Evolutionary conservation across 1,139 yeast species (phyloP).

Genomic region (Petasospora rhodanensis): DNA sequence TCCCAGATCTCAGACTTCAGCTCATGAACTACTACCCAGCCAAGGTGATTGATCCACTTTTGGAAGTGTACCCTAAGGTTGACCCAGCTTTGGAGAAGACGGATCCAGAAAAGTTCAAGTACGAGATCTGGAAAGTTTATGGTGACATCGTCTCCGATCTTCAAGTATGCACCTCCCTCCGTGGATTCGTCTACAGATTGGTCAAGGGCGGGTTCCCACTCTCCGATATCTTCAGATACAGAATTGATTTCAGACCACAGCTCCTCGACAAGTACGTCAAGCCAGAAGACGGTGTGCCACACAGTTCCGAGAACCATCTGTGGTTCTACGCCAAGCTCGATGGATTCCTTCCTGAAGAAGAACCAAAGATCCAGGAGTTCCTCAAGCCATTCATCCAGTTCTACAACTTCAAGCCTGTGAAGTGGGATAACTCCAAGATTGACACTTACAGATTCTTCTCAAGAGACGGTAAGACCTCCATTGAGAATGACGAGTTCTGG

Average conservation of each 20-base stretch:
- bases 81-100: conserved; percentile 20
- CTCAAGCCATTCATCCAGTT: conserved; percentile 10
- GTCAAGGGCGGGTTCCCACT: conserved; percentile 22
- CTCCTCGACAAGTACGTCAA: conserved; percentile 9
- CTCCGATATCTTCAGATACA: conserved; percentile 29
- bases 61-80: conserved; percentile 27
- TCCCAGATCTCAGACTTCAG: conserved; percentile 27
- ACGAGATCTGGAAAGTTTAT: conserved; percentile 25
- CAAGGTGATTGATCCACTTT: conserved; percentile 28
- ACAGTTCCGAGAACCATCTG: conserved; percentile 10
- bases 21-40: conserved; percentile 35
- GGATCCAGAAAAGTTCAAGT: conserved; percentile 18
- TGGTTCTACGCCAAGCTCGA: conserved; percentile 12
- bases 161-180: conserved; percentile 35
- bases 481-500: conserved; percentile 9
- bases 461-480: conserved; percentile 3
- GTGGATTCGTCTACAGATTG: conserved; percentile 31
- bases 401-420: conserved; percentile 10
- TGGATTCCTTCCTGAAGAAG: conserved; percentile 11
- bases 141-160: conserved; percentile 37
- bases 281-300: conserved; percentile 13
- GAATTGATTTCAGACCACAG: conserved; percentile 28
- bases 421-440: conserved; percentile 13
- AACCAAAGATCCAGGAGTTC: conserved; percentile 9
- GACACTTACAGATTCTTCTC: conserved; percentile 10